These are phyloP conservation scores for Hygrocybe punicea DNA, from an alignment of 768 basidiomycete species.

Conservation along the genomic window DNA sequence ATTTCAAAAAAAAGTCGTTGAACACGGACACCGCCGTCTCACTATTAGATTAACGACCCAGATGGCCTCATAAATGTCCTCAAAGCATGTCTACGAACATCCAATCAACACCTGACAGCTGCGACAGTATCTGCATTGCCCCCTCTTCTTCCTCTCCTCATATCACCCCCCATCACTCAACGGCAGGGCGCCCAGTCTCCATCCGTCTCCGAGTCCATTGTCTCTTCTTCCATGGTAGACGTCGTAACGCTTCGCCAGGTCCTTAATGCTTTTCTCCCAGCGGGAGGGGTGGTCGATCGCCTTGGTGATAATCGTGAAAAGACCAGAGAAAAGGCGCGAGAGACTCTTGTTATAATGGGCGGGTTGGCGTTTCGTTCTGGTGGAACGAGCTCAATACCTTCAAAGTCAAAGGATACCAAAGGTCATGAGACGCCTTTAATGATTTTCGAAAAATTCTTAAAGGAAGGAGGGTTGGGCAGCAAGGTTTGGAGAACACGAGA, in stretches of 20 bases:
- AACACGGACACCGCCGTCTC: background rate
- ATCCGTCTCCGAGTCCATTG: slow-evolving; percentile 53
- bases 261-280: slow-evolving; percentile 63
- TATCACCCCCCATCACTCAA: slow-evolving; percentile 40
- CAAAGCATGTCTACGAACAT: slow-evolving; percentile 71
- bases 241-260: slow-evolving; percentile 61
- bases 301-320: slow-evolving; percentile 74
- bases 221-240: slow-evolving; percentile 50
- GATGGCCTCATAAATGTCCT: slow-evolving; percentile 67
- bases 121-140: slow-evolving; percentile 73
- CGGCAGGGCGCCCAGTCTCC: slow-evolving; percentile 34
- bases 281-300: slow-evolving; percentile 77
- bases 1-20: background rate
- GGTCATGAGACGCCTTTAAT: slow-evolving; percentile 64
- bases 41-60: slow-evolving; percentile 67
- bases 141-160: slow-evolving; percentile 59
- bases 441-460: slow-evolving; percentile 68
- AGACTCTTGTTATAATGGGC: slow-evolving; percentile 71
- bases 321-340: slow-evolving; percentile 68
- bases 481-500: slow-evolving; percentile 86
- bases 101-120: slow-evolving; percentile 77
- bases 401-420: slow-evolving; percentile 52
- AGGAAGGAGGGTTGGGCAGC: slow-evolving; percentile 69
- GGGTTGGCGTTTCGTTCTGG: slow-evolving; percentile 65
- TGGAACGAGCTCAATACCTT: slow-evolving; percentile 40